Evolutionary conservation across 371 early-diverging fungal species (phyloP).

Genomic region (Rhizopus microsporus): DNA sequence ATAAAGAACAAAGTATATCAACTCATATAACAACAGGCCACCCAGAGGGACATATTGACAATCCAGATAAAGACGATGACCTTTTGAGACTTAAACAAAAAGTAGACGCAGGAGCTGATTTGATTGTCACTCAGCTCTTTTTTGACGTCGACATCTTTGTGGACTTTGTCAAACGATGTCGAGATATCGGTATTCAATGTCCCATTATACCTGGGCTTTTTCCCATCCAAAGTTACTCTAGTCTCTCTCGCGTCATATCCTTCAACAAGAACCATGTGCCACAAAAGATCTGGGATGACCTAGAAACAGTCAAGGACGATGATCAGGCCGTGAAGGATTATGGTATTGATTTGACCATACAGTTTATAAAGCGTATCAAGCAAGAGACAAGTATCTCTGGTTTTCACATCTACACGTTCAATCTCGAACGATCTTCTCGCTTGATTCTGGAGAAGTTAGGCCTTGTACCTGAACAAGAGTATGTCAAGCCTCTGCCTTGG

Average conservation of each 20-base stretch:
- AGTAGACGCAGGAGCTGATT: constrained; percentile 90
- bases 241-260: constrained; percentile 82
- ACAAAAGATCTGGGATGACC: constrained; percentile 75
- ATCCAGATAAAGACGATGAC: constrained; percentile 73
- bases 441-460: constrained; percentile 81
- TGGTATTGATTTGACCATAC: constrained; percentile 82
- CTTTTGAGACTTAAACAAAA: constrained; percentile 81
- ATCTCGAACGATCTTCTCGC: constrained; percentile 85
- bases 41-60: constrained; percentile 89
- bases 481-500: constrained; percentile 92
- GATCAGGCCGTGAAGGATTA: constrained; percentile 94
- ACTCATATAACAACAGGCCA: constrained; percentile 48
- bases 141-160: constrained; percentile 88
- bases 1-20: not conserved
- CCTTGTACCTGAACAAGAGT: constrained; percentile 76
- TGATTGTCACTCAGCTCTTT: constrained; percentile 92
- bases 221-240: constrained; percentile 90
- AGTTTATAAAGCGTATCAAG: constrained; percentile 73
- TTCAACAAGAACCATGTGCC: constrained; percentile 89
- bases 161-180: constrained; percentile 75
- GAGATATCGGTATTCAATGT: constrained; percentile 75
- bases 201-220: constrained; percentile 96
- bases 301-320: constrained; percentile 94
- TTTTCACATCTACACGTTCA: constrained; percentile 88
- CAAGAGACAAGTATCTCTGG: constrained; percentile 68